Evolutionary conservation across 2,329 filamentous ascomycete genomes (phyloP), one percentile per base, ranked within the genome.

Genomic region (Pseudonectria buxi): DNA sequence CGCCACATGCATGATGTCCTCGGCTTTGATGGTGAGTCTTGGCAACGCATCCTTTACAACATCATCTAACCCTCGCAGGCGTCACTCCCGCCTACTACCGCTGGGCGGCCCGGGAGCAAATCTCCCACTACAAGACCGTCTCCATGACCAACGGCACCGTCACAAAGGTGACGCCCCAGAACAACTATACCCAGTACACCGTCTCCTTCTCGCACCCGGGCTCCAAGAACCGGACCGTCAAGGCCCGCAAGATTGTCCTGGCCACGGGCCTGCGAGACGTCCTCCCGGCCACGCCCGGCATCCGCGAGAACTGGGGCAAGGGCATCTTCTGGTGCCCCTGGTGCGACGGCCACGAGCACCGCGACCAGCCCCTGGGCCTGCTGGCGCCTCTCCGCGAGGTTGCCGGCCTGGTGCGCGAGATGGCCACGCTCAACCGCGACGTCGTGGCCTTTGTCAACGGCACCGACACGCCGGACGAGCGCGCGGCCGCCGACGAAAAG

Each of bases 271-370:
- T 81, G 14, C 58, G 56, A 6, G 76, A 80, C 46, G 51, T 74
- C 15, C 56, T 81, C 3, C 74, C 77, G 1, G 14, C 39, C 1
- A 78, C 74, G 0, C 74, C 76, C 0, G 76, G 77, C 1, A 35
- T 80, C 0, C 24, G 44, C 7, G 69, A 76, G 36, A 70, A 67
- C 47, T 81, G 72, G 67, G 75, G 73, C 32, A 64, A 71, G 39
- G 77, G 76, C 6, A 69, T 80, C 33, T 80, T 61, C 57, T 80
- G 76, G 74, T 81, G 76, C 36, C 74, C 75, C 0, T 81, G 76
- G 76, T 81, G 76, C 43, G 76, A 81, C 48, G 76, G 76, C 10
- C 64, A 71, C 43, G 76, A 81, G 55, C 74, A 80, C 51, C 70
- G 68, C 0, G 73, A 78, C 48, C 74, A 79, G 41, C 39, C 65